Base-by-base conservation (phyloP, 352 stramenopile species). In the Pythium utonaiense region DNA sequence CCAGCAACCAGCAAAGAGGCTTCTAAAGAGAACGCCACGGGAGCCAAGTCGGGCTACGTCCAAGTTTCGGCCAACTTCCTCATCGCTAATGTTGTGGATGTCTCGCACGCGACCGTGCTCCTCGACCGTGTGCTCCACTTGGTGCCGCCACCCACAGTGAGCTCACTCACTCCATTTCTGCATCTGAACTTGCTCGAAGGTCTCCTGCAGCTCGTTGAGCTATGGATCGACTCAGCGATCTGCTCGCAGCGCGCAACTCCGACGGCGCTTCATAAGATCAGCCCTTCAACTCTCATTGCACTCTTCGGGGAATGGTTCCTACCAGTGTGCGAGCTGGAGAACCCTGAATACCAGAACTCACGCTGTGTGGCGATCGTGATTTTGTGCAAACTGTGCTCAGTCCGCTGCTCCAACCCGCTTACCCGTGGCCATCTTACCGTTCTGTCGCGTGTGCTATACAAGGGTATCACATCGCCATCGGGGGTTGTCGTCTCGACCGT, bases 221-320 rank as follows among this genome's bases (percentile, higher is more conserved):
- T 93, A 1, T 95, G 86, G 86, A 90, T 90, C 53, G 75, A 93
- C 34, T 82, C 75, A 13, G 80, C 78, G n/a, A 93, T 93, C 33
- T 85, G 70, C 59, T 76, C 75, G 31, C 74, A 78, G 50, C 80
- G 81, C 6, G 66, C 48, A 24, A 77, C 69, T 0, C 76, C 81
- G 4, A 89, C 81, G 2, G 70, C 75, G 10, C 58, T 93, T 44
- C 78, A 80, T 13, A 77, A 76, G 51, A 92, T 95, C 52, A 89
- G 82, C 52, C 86, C 86, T 8, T 93, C 83, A 7, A 95, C 86
- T 2, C 62, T 95, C 30, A 70, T 93, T 21, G 84, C 83, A n/a
- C 65, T 95, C 8, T 93, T 93, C 57, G 83, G 83, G 6, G 83
- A 95, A 47, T 95, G 86, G 86, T 93, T 95, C 48, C 56, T 95